These are phyloP conservation scores for Microsporum audouinii DNA, from an alignment of 2,329 filamentous ascomycete genomes.

Conservation along the genomic window DNA sequence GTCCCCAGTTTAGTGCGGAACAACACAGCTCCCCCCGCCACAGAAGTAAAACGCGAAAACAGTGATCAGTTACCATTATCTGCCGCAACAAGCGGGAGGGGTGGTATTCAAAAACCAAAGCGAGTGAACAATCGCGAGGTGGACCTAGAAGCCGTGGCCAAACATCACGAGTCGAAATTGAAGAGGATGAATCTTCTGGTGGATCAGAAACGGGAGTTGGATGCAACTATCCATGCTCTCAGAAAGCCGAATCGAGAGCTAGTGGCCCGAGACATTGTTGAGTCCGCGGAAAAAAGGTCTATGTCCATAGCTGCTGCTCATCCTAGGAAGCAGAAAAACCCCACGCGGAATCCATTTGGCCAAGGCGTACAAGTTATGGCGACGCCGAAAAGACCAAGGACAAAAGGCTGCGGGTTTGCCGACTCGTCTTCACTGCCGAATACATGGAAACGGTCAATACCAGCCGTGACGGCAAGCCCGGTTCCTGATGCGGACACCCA, in stretches of 20 bases:
- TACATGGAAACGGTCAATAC: neutral
- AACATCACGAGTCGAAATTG: slow-evolving; percentile 36
- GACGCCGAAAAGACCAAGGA: slow-evolving; percentile 27
- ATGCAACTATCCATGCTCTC: slow-evolving; percentile 37
- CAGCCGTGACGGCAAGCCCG: neutral
- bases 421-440: neutral
- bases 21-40: slow-evolving; percentile 34
- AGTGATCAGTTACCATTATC: slow-evolving; percentile 31
- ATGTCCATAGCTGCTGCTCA: slow-evolving; percentile 16
- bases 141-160: slow-evolving; percentile 36
- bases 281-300: slow-evolving; percentile 28
- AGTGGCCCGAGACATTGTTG: slow-evolving; percentile 35
- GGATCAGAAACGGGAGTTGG: slow-evolving; percentile 39
- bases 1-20: slow-evolving; percentile 31
- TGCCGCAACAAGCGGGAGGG: slow-evolving; percentile 24
- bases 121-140: slow-evolving; percentile 39
- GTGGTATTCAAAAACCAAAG: slow-evolving; percentile 34
- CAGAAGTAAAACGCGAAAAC: slow-evolving; percentile 31
- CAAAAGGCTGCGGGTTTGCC: slow-evolving; percentile 10
- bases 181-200: slow-evolving; percentile 36
- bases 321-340: slow-evolving; percentile 32
- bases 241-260: slow-evolving; percentile 39
- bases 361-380: slow-evolving; percentile 40
- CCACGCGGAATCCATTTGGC: slow-evolving; percentile 30
- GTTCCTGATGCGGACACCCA: neutral